Evolutionary conservation across 2,329 filamentous ascomycete genomes (phyloP).

Genomic region (Exserohilum rostratum): DNA sequence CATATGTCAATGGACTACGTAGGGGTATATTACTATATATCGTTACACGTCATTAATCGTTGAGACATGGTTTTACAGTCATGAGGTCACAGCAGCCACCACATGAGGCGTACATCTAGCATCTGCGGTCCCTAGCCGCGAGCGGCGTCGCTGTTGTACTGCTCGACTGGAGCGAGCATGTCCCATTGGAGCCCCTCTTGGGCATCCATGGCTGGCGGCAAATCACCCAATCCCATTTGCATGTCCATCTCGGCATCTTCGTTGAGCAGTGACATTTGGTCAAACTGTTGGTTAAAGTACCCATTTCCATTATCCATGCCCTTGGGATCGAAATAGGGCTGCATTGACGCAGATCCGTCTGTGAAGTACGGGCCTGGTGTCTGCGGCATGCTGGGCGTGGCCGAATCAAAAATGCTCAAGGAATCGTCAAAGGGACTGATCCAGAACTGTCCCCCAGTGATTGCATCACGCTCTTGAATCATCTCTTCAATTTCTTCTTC

Average conservation of each 20-base stretch:
- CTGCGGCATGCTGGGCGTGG: slow-evolving; percentile 40
- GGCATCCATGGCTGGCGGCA: slow-evolving; percentile 28
- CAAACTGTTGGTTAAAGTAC: slow-evolving; percentile 18
- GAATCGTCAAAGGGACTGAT: slow-evolving; percentile 48
- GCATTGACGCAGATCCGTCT: slow-evolving; percentile 13
- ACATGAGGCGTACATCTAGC: no score
- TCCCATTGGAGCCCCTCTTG: slow-evolving; percentile 30
- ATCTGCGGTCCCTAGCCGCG: background rate
- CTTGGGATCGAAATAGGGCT: slow-evolving; percentile 8
- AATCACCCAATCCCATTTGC: slow-evolving; percentile 27
- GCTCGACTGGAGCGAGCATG: slow-evolving; percentile 34
- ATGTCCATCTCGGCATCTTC: slow-evolving; percentile 35
- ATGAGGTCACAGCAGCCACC: no score
- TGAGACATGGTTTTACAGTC: no score
- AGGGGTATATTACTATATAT: background rate
- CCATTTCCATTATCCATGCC: background rate
- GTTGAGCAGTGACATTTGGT: slow-evolving; percentile 23
- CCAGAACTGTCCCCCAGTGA: slow-evolving; percentile 54
- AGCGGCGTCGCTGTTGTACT: slow-evolving; percentile 26
- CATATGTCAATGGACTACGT: background rate
- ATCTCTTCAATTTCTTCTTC: slow-evolving; percentile 47
- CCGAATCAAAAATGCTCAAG: slow-evolving; percentile 27
- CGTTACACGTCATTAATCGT: background rate
- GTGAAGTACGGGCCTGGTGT: slow-evolving; percentile 37
- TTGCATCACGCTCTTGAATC: slow-evolving; percentile 49